Evolutionary conservation across 2,329 filamentous ascomycete genomes (phyloP), one percentile per base, ranked within the genome.

Genomic region (Moelleriella libera): DNA sequence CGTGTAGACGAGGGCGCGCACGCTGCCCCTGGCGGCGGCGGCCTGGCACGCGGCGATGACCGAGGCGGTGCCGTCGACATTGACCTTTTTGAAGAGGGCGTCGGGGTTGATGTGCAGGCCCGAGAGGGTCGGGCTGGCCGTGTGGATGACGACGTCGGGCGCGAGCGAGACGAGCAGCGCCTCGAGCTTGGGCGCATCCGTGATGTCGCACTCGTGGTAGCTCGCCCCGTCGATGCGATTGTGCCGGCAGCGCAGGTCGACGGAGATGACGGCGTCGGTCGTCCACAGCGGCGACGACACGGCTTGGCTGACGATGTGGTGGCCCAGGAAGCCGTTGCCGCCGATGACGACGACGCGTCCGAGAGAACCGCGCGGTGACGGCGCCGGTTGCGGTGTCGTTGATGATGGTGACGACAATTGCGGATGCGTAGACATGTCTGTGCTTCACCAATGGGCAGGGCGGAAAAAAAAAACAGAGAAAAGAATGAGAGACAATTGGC

Each of bases 131-230:
- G 86, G 85, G 34, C 82, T 86, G 21, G 90, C 92, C 2, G 89
- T 94, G 66, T 98, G 90, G 58, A 97, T 83, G 46, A 98, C 87
- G 11, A 94, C 78, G 60, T 88, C 81, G 21, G 90, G 89, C 57
- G 75, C 76, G 47, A 81, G 72, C 52, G 78, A 70, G 32, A 72
- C 64, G 57, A 97, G 80, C 43, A 87, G 67, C 39, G 72, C 68
- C 41, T 75, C 62, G 52, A 92, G 72, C 51, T 72, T 72, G 47
- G 71, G 69, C 14, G 68, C 60, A 52, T 85, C 79, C 47, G 85
- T 88, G 61, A 92, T 88, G 65, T 90, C 85, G 61, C 80, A 84
- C 55, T 88, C 80, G 62, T 78, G 75, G 68, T 92, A 92, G 46
- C 71, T 65, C 44, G 71, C 68, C 48, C 67, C 69, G 37, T 68